These are phyloP conservation scores for Neofusicoccum umdonicola DNA, from an alignment of 2,329 filamentous ascomycete species.

Conservation along the genomic window DNA sequence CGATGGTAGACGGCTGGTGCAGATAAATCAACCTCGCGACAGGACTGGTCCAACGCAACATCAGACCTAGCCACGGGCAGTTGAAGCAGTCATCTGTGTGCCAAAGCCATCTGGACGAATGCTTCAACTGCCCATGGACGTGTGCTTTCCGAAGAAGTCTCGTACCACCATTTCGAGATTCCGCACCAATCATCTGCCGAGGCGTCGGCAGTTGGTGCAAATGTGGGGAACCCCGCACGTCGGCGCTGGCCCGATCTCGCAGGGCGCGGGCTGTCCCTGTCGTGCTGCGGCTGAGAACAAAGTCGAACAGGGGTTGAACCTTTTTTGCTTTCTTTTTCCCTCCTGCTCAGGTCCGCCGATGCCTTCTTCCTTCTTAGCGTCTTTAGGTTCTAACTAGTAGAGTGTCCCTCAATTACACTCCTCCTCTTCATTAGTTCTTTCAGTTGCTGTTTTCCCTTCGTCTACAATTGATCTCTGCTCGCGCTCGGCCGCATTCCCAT, in stretches of 20 bases:
- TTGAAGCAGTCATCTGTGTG: too few relatives aligned
- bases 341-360: not conserved
- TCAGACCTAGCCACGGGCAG: too few relatives aligned
- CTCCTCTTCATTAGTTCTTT: not conserved
- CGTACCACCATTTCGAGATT: not conserved
- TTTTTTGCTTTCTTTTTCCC: not conserved
- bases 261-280: not conserved
- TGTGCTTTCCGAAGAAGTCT: not conserved
- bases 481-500: not conserved
- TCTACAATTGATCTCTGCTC: not conserved
- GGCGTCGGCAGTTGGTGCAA: not conserved
- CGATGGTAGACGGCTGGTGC: too few relatives aligned
- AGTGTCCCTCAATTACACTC: not conserved
- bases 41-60: too few relatives aligned
- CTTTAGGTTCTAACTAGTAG: not conserved
- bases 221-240: slow-evolving; percentile 6
- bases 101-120: too few relatives aligned
- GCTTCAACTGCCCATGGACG: too few relatives aligned
- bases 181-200: slow-evolving; percentile 1
- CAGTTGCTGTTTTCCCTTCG: not conserved
- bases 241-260: not conserved
- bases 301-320: not conserved
- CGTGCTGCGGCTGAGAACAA: too few relatives aligned
- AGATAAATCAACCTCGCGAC: too few relatives aligned
- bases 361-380: not conserved